These are phyloP conservation scores for Nemania sp. DNA, from an alignment of 2,329 filamentous ascomycete species.

Conservation along the genomic window DNA sequence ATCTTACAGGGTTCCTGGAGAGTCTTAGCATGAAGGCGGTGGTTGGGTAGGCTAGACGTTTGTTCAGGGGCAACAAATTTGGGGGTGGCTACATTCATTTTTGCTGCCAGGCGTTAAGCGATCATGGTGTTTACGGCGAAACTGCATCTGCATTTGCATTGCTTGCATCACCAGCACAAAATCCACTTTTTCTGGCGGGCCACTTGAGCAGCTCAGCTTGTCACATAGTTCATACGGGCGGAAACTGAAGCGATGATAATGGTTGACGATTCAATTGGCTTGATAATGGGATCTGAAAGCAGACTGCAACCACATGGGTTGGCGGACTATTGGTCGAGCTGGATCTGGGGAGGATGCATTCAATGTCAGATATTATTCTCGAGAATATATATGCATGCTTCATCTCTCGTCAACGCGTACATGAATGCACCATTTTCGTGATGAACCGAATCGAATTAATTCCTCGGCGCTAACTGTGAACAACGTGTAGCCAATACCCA, in stretches of 20 bases:
- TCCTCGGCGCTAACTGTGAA: neutral
- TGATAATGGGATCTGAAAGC: slow-evolving; percentile 21
- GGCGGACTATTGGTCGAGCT: slow-evolving; percentile 7
- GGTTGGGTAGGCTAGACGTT: slow-evolving; percentile 63
- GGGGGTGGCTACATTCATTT: slow-evolving; percentile 15
- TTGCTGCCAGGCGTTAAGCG: slow-evolving; percentile 29
- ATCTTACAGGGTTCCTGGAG: slow-evolving; percentile 90
- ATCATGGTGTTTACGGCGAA: slow-evolving; percentile 32
- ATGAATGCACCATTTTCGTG: neutral
- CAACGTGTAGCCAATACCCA: neutral
- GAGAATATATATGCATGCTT: slow-evolving; percentile 37
- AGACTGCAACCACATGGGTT: slow-evolving; percentile 3
- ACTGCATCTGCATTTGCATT: slow-evolving; percentile 29
- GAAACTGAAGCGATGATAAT: slow-evolving; percentile 37
- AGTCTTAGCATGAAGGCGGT: slow-evolving; percentile 92
- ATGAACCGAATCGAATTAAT: neutral
- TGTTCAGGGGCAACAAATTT: slow-evolving; percentile 1
- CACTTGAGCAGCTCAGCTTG: slow-evolving; percentile 15
- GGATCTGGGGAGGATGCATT: slow-evolving; percentile 15
- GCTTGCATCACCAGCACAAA: slow-evolving; percentile 24
- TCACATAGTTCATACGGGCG: slow-evolving; percentile 23
- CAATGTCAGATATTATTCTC: slow-evolving; percentile 35
- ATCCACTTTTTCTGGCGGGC: slow-evolving; percentile 21
- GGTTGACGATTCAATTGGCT: slow-evolving; percentile 37
- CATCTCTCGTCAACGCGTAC: slow-evolving; percentile 22